Conservation (phyloP, 768 basidiomycete species). For the Agaricus subrufescens region DNA sequence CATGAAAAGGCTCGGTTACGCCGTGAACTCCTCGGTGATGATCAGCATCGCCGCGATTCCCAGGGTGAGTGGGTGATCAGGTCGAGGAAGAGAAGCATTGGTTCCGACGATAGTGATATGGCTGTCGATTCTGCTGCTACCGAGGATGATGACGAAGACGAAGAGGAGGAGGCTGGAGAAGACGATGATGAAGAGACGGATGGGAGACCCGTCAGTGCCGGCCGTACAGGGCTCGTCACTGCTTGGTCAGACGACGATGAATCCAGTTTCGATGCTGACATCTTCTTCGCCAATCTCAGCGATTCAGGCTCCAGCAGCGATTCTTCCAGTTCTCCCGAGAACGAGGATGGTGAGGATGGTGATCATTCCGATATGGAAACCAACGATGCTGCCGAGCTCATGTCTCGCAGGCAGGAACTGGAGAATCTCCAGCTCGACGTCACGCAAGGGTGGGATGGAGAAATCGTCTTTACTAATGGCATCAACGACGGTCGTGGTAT, state of each 20-base stretch:
- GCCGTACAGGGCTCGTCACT: slow-evolving; percentile 61
- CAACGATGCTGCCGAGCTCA: slow-evolving; percentile 27
- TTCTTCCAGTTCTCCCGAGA: slow-evolving; percentile 5
- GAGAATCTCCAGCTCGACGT: slow-evolving; percentile 58
- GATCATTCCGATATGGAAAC: slow-evolving; percentile 32
- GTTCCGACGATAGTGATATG: slow-evolving; percentile 57
- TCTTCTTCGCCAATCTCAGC: slow-evolving; percentile 74
- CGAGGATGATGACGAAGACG: slow-evolving; percentile 57
- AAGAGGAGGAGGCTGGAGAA: slow-evolving; percentile 34
- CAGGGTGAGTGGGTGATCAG: slow-evolving; percentile 58
- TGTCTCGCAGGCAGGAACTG: slow-evolving; percentile 24
- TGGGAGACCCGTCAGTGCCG: slow-evolving; percentile 18
- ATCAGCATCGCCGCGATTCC: slow-evolving; percentile 26
- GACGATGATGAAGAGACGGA: slow-evolving; percentile 37
- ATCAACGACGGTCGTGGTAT: slow-evolving; percentile 49
- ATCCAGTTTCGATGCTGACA: slow-evolving; percentile 75
- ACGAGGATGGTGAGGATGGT: slow-evolving; percentile 34
- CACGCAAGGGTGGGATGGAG: slow-evolving; percentile 71
- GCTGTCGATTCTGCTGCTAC: slow-evolving; percentile 58
- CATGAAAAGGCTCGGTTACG: slow-evolving; percentile 49
- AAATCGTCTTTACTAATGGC: slow-evolving; percentile 68
- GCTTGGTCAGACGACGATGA: slow-evolving; percentile 82
- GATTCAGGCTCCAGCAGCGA: slow-evolving; percentile 14
- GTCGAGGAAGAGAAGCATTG: slow-evolving; percentile 68
- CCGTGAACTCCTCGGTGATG: slow-evolving; percentile 56